Evolutionary conservation across 2,329 filamentous ascomycete species (phyloP), one percentile per base, ranked within the genome.

Genomic region (Penicillium sp.): DNA sequence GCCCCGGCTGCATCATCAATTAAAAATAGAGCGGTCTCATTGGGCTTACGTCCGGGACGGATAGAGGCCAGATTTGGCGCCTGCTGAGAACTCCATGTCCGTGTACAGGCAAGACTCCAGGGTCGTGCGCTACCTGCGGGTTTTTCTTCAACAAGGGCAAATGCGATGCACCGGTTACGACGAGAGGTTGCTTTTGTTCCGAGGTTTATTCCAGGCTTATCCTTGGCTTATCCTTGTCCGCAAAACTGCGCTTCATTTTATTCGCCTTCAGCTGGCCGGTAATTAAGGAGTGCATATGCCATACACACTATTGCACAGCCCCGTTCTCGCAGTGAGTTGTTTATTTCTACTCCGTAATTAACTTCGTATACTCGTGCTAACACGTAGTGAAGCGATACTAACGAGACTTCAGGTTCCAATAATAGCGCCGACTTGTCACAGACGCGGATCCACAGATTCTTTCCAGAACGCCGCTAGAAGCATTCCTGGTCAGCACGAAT

Each of bases 381-480:
- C 26, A 28, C 26, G 26, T 28, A 28, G n/a, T n/a, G n/a, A n/a
- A n/a, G n/a, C n/a, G n/a, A n/a, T n/a, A n/a, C n/a, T n/a, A 28
- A 28, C 26, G 26, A 28, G 26, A 8, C 26, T n/a, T n/a, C 26
- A 28, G 8, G 4, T 28, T 12, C 30, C 14, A 35, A 35, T 3
- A 16, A 35, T 16, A 35, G 30, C 11, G n/a, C n/a, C n/a, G n/a
- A n/a, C n/a, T n/a, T n/a, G n/a, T n/a, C n/a, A n/a, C n/a, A n/a
- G n/a, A n/a, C n/a, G n/a, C n/a, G n/a, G n/a, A 35, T 4, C 16
- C 24, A 28, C 21, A 26, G 14, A 35, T 35, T 47, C 43, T 21
- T 58, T 58, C 56, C 45, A 54, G 56, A 58, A 58, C 28, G 56
- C 56, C 56, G 51, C 56, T 58, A 58, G 56, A 58, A 58, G 56